These are phyloP conservation scores for Colletotrichum nymphaeae DNA, from an alignment of 2,329 filamentous ascomycete species.

Conservation along the genomic window DNA sequence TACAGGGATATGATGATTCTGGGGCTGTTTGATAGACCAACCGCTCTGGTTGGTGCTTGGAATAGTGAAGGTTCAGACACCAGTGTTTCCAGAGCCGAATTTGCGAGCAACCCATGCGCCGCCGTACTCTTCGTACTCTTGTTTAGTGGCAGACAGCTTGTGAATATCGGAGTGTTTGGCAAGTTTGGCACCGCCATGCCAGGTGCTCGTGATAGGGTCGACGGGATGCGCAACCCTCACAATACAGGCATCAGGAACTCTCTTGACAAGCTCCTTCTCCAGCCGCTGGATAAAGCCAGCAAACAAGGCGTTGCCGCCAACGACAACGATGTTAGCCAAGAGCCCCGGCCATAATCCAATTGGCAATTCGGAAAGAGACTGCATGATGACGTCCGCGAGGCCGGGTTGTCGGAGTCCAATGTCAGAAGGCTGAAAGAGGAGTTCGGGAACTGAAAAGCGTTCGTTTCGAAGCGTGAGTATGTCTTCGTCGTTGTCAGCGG, in stretches of 20 bases:
- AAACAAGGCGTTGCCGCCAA: conserved; percentile 86
- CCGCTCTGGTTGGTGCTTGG: background rate
- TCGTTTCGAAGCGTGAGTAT: conserved; percentile 90
- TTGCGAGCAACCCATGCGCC: conserved; percentile 78
- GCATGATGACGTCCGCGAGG: conserved; percentile 83
- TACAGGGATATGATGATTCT: background rate
- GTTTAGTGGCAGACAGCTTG: conserved; percentile 80
- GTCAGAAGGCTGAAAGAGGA: conserved; percentile 88
- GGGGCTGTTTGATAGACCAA: background rate
- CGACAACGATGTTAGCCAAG: conserved; percentile 87
- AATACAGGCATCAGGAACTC: conserved; percentile 80
- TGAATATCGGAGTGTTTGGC: conserved; percentile 77
- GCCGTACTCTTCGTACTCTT: conserved; percentile 92
- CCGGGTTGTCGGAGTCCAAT: conserved; percentile 87
- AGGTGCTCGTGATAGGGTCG: conserved; percentile 84
- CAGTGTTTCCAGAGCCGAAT: conserved; percentile 61
- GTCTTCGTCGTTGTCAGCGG: conserved; percentile 72
- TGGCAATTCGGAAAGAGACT: conserved; percentile 80
- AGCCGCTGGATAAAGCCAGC: conserved; percentile 85
- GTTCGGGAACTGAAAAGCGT: conserved; percentile 88
- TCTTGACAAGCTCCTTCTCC: conserved; percentile 77
- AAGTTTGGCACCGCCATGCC: conserved; percentile 85
- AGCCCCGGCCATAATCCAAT: conserved; percentile 86
- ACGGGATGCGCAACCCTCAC: conserved; percentile 77
- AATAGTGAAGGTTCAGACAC: conserved; percentile 14